Percentiles rank a stretch among this genome's conserved stretches.
These are phyloP conservation scores for Ascoidea asiatica DNA, from an alignment of 805 yeast genomes.

Conservation along the genomic window DNA sequence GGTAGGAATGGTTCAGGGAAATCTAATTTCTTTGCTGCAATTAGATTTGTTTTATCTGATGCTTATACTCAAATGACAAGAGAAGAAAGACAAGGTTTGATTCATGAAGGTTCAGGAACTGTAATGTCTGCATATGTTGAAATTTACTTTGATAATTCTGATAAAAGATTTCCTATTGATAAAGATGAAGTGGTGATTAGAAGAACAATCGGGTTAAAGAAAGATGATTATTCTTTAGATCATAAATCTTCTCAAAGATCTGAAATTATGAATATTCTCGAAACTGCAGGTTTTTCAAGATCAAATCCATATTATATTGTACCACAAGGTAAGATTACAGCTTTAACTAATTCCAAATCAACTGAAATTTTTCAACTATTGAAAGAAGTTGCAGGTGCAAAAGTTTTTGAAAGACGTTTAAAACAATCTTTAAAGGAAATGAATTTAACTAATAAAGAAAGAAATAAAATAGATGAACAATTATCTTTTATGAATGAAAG, in stretches of 20 bases:
- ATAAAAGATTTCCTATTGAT: slow-evolving; percentile 57
- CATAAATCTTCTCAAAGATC: slow-evolving; percentile 65
- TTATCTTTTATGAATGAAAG: slow-evolving; percentile 57
- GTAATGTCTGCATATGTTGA: slow-evolving; percentile 92
- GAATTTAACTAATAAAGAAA: slow-evolving; percentile 55
- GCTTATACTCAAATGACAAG: slow-evolving; percentile 74
- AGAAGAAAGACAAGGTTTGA: slow-evolving; percentile 75
- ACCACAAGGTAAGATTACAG: slow-evolving; percentile 88
- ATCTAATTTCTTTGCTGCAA: slow-evolving; percentile 90
- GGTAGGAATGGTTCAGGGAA: slow-evolving; percentile 97
- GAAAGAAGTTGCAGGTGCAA: slow-evolving; percentile 93
- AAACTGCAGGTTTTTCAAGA: slow-evolving; percentile 84
- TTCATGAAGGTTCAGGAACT: slow-evolving; percentile 84
- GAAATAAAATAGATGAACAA: slow-evolving; percentile 62
- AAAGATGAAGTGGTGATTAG: slow-evolving; percentile 60
- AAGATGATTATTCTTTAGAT: slow-evolving; percentile 82
- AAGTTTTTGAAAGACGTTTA: slow-evolving; percentile 71
- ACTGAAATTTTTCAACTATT: slow-evolving; percentile 62
- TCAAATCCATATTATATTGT: slow-evolving; percentile 92
- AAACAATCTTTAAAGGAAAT: slow-evolving; percentile 71
- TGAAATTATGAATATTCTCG: slow-evolving; percentile 71
- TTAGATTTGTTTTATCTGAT: slow-evolving; percentile 82
- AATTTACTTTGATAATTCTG: slow-evolving; percentile 71
- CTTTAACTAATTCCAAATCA: slow-evolving; percentile 82
- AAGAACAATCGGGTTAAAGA: slow-evolving; percentile 86